Evolutionary conservation across 352 stramenopile species (phyloP).

Genomic region (Pythium pyrilobum): DNA sequence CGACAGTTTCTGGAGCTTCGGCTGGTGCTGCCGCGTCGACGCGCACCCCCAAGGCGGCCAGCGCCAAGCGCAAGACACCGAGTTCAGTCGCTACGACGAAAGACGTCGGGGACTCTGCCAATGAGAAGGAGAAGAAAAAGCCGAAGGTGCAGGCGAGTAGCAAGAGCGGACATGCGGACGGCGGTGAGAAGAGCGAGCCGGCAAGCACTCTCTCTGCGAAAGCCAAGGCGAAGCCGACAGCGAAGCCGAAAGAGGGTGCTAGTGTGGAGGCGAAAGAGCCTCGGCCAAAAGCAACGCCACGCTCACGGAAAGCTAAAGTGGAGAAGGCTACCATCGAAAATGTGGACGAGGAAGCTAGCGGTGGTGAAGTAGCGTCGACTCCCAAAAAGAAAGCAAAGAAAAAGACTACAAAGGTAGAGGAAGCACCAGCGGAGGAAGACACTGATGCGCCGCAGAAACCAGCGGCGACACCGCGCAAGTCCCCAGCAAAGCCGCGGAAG

Average conservation of each 20-base stretch:
- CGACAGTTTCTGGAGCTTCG: neutral
- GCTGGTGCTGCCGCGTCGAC: neutral
- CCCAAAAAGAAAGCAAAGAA: constrained; percentile 8
- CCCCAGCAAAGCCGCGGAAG: constrained; percentile 7
- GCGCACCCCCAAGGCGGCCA: neutral
- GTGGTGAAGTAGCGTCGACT: neutral
- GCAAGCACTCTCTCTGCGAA: neutral
- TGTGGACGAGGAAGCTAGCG: neutral
- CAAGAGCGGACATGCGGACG: too few relatives aligned
- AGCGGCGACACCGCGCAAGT: neutral
- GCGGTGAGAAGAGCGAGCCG: too few relatives aligned
- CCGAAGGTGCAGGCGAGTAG: neutral
- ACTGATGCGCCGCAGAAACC: neutral
- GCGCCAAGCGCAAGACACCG: constrained; percentile 9
- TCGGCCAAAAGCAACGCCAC: neutral
- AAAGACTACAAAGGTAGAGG: neutral
- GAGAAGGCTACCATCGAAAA: neutral
- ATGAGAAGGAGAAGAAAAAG: constrained; percentile 13
- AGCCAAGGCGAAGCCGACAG: neutral
- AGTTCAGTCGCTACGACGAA: neutral
- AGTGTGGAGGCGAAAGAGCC: neutral
- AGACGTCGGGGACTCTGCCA: neutral
- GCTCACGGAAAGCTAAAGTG: neutral
- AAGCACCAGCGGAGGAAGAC: neutral
- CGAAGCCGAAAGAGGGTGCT: constrained; percentile 6